Evolutionary conservation across 345 rosid genomes (phyloP), one percentile per base, ranked within the genome.

Genomic region (Turritis glabra): DNA sequence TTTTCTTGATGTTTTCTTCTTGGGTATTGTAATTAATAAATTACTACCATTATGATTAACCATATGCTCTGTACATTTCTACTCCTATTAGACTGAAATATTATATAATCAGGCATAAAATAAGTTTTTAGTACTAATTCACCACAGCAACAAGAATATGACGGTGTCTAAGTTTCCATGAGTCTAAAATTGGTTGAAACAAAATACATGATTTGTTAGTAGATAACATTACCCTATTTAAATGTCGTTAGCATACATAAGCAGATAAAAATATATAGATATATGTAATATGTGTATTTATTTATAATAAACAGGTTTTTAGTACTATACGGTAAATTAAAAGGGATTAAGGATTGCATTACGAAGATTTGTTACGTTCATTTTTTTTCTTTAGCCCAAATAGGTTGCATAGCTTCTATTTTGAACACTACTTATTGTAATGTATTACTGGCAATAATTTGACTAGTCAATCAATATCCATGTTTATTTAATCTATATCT

Each of bases 1-100:
- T 76, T 76, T 69, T 64, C 75, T 76, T 76, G 80, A 76, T 76
- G 80, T 76, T 69, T 76, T 76, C 80, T 69, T 40, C 80, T 76
- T 76, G 75, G 80, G 50, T 76, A 69, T 69, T 54, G 80, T 76
- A 76, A 76, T 35, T 46, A 61, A 69, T 76, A 61, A 69, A 69
- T 69, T 69, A 76, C 71, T 54, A 69, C 38, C 58, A 76, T 68
- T 76, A 69, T 62, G 56, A 33, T 41, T 76, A 76, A 76, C 71
- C 52, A 69, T 69, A 69, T 76, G 80, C 71, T 69, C 75, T 76
- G 80, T 62, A 69, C 75, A 69, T 61, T 76, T 69, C 51, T 69
- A 69, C 58, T 53, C 55, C 18, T 41, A 62, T 25, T 69, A 69
- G 70, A 69, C 15, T 10, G 14, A 69, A 12, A 17, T 53, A 30